phyloP scores from a whole-genome alignment of 177 flowering plant species.

The Telopea speciosissima region DNA sequence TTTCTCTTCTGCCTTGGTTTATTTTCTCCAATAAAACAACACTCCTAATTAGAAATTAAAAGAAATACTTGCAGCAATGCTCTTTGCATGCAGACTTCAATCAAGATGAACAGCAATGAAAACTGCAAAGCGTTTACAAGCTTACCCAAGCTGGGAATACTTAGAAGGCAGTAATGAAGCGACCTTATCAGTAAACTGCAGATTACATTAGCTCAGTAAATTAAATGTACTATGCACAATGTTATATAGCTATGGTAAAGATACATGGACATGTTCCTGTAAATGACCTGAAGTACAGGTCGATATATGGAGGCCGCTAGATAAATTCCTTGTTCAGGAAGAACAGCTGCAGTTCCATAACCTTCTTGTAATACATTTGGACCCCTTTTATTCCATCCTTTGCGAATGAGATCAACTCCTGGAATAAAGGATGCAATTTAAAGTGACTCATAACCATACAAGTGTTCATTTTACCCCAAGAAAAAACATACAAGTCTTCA shows the following conservation, averaged over 20 bases:
- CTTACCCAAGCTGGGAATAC: conserved; percentile 91
- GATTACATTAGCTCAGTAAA: conserved; percentile 16
- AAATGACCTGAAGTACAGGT: conserved; percentile 94
- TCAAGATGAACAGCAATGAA: not conserved
- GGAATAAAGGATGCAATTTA: conserved; percentile 1
- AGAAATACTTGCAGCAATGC: too few species aligned
- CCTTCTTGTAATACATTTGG: conserved; percentile 85
- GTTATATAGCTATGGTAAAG: not conserved
- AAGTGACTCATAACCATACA: too few species aligned
- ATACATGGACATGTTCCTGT: too few species aligned
- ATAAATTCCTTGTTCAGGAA: conserved; percentile 98
- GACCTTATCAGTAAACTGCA: conserved; percentile 95
- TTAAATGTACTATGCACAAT: not conserved
- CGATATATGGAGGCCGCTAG: conserved; percentile 91
- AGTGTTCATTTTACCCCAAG: too few species aligned
- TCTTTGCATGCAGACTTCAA: not conserved
- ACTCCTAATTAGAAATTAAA: too few species aligned
- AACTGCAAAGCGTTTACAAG: not conserved
- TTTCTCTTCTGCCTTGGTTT: too few species aligned
- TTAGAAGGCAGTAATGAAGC: conserved; percentile 82
- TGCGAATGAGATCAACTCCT: conserved; percentile 77
- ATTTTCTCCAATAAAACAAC: too few species aligned
- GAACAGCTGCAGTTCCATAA: conserved; percentile 88
- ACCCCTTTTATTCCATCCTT: conserved; percentile 87
- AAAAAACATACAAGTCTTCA: too few species aligned